A percentile compares a stretch with the other conserved stretches of the same genome.
Evolutionary conservation across 1,284 basidiomycete genomes (phyloP).

Genomic region (Laetiporus sulphureus): DNA sequence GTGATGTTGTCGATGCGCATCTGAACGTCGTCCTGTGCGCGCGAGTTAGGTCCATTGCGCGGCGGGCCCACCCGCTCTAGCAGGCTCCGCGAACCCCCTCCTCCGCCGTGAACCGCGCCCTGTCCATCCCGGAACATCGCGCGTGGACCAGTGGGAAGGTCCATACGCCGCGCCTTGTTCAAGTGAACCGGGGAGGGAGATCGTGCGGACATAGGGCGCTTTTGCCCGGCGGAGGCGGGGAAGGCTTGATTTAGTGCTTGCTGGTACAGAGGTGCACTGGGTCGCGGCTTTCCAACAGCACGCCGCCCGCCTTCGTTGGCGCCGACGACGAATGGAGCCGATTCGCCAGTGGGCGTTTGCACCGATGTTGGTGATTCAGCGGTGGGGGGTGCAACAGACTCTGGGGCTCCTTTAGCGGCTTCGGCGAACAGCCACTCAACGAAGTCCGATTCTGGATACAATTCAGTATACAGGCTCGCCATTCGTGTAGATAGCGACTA

Average conservation of each 20-base stretch:
- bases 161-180: conserved; percentile 61
- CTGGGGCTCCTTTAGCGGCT: conserved; percentile 61
- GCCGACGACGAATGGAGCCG: conserved; percentile 21
- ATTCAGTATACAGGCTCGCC: conserved; percentile 1
- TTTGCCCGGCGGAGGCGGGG: conserved; percentile 46
- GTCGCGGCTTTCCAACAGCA: conserved; percentile 29
- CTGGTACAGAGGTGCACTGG: conserved; percentile 43
- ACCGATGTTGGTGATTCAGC: conserved; percentile 31
- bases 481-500: conserved; percentile 7
- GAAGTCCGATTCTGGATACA: conserved; percentile 56
- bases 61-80: conserved; percentile 62
- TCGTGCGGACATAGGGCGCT: conserved; percentile 63
- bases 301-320: conserved; percentile 37
- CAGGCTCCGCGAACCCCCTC: conserved; percentile 47
- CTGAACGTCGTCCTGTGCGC: conserved; percentile 60
- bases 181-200: conserved; percentile 64
- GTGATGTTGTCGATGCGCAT: conserved; percentile 74
- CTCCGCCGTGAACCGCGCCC: conserved; percentile 35
- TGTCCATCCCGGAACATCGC: conserved; percentile 52
- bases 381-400: conserved; percentile 31
- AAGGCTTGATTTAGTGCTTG: conserved; percentile 64
- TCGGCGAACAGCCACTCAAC: conserved; percentile 81
- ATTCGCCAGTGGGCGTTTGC: conserved; percentile 23
- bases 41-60: conserved; percentile 25
- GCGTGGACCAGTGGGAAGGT: conserved; percentile 72